A percentile compares a stretch with the other conserved stretches of the same genome.
These are phyloP conservation scores for Aspergillus sp. DNA, from an alignment of 2,329 filamentous ascomycete species.

Conservation along the genomic window DNA sequence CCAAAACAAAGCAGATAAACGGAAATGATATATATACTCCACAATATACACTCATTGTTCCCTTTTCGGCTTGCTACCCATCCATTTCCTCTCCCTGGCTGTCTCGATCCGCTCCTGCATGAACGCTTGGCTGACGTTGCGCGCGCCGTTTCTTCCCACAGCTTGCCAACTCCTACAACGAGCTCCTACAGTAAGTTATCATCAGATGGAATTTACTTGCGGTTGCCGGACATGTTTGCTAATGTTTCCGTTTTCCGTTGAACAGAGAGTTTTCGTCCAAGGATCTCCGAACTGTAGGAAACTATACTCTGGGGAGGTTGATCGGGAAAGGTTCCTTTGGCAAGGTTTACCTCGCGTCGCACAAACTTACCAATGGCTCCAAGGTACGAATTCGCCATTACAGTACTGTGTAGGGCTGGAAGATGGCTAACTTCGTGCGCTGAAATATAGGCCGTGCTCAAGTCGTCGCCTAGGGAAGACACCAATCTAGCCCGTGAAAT, in stretches of 20 bases:
- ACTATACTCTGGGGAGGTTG: slow-evolving; percentile 82
- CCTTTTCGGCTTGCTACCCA: not conserved
- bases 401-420: too few species aligned
- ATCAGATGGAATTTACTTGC: not conserved
- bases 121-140: slow-evolving; percentile 12
- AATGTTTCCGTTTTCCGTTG: slow-evolving; percentile 7
- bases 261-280: slow-evolving; percentile 83
- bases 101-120: not conserved
- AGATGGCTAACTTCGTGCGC: not conserved
- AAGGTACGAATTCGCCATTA: slow-evolving; percentile 52
- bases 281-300: slow-evolving; percentile 86
- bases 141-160: slow-evolving; percentile 34
- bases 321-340: slow-evolving; percentile 98
- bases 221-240: not conserved
- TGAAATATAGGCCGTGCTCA: slow-evolving; percentile 73
- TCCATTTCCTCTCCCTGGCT: not conserved
- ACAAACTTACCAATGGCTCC: slow-evolving; percentile 97
- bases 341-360: slow-evolving; percentile 90
- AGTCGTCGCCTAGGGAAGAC: slow-evolving; percentile 93
- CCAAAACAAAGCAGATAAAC: not conserved
- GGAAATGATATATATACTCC: too few species aligned
- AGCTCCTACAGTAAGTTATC: slow-evolving; percentile 74
- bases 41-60: not conserved
- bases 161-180: slow-evolving; percentile 95
- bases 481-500: slow-evolving; percentile 94